Evolutionary conservation across 106 monocot species (phyloP), one percentile per base, ranked within the genome.

Genomic region (Ottelia alismoides): DNA sequence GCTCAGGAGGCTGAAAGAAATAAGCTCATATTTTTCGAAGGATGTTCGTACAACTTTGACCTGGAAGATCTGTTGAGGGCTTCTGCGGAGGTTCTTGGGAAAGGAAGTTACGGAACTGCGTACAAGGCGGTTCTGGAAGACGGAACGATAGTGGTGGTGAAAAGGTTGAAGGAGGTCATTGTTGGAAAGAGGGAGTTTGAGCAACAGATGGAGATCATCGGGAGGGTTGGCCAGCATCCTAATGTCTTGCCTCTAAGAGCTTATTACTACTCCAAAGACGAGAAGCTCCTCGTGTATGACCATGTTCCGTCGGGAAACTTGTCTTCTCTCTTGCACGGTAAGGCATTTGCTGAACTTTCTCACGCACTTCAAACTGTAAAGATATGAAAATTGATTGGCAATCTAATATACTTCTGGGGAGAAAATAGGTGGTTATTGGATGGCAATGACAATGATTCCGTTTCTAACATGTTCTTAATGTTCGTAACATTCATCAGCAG

Each of bases 231-330:
- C n/a, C 78, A 65, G 58, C 89, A 98, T 61, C 73, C 53, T 1
- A 85, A 90, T 59, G 67, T 85, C 40, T 63, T 69, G 31, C 85
- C 85, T 22, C 82, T 98, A 31, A 78, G 96, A 45, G 81, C 89
- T 59, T 98, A 98, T 70, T 98, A 89, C 69, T 90, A 85, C 56
- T 98, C 96, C 30, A 98, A 98, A 65, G 89, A 89, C 58, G 96
- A 98, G 70, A 98, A 89, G 51, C 89, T 98, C 69, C 79, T 98
- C 22, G 89, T 98, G 53, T 85, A 70, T 60, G 96, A 98, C 24
- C 85, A 78, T 58, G 26, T 89, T 6, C 57, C 74, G 53, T 30
- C 48, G 29, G 85, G 96, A 31, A 98, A 66, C 72, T 77, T 98
- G 23, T 58, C 76, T 4, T 29, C 70, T 19, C 61, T 72, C 4